Evolutionary conservation across 805 yeast species (phyloP).

Genomic region (Metschnikowia noctiluminum): DNA sequence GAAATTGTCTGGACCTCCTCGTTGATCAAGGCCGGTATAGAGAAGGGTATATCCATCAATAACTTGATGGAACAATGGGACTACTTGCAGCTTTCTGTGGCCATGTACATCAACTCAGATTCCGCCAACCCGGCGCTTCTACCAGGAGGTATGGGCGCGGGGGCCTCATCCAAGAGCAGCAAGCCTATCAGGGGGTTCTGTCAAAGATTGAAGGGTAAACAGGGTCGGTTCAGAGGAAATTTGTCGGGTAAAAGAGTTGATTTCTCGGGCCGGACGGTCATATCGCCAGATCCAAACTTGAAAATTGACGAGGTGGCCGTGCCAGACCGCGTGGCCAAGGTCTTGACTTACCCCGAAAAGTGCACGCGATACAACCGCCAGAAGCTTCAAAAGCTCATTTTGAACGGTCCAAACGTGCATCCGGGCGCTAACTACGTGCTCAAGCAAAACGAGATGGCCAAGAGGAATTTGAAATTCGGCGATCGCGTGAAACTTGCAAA

Average conservation of each 20-base stretch:
- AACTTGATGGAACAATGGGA: constrained; percentile 99
- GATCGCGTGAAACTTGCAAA: constrained; percentile 76
- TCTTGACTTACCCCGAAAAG: constrained; percentile 92
- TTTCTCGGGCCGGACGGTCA: constrained; percentile 96
- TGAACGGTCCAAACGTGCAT: constrained; percentile 82
- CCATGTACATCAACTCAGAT: constrained; percentile 96
- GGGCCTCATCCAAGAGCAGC: constrained; percentile 44
- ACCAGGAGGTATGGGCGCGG: constrained; percentile 63
- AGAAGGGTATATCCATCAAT: constrained; percentile 89
- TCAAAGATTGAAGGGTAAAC: constrained; percentile 96
- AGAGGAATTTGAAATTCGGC: constrained; percentile 87
- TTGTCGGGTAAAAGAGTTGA: constrained; percentile 98
- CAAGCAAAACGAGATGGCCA: constrained; percentile 78
- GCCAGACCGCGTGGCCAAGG: constrained; percentile 94
- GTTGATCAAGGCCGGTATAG: constrained; percentile 88
- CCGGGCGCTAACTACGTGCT: constrained; percentile 96
- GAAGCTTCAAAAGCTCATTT: constrained; percentile 68
- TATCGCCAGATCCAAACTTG: constrained; percentile 96
- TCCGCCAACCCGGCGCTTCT: constrained; percentile 77
- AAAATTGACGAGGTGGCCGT: constrained; percentile 97
- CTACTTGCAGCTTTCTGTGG: constrained; percentile 88
- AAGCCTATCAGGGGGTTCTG: constrained; percentile 92
- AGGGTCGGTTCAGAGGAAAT: constrained; percentile 98
- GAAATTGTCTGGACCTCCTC: constrained; percentile 98
- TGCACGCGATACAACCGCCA: constrained; percentile 83